These are phyloP conservation scores for Hypomyces rosellus DNA, from an alignment of 2,329 filamentous ascomycete genomes.

Conservation along the genomic window DNA sequence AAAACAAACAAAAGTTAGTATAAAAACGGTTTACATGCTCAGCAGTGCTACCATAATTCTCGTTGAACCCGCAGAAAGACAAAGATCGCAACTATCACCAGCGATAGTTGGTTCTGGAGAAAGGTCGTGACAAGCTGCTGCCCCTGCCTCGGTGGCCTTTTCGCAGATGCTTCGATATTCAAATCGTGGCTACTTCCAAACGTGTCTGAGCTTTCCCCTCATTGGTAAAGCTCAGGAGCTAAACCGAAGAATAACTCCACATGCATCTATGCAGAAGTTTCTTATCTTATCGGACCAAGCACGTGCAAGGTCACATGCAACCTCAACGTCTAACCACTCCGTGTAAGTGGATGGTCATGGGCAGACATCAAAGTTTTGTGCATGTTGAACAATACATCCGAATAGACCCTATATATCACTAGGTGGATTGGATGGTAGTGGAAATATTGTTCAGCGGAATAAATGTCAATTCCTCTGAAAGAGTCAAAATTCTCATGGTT, in stretches of 20 bases:
- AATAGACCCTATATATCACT: background rate
- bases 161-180: slow-evolving; percentile 9
- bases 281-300: slow-evolving; percentile 1
- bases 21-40: slow-evolving; percentile 8
- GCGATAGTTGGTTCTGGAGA: slow-evolving; percentile 2
- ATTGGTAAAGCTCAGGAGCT: slow-evolving; percentile 8
- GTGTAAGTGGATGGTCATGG: slow-evolving; percentile 8
- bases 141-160: slow-evolving; percentile 16
- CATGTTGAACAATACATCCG: no score
- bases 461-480: no score
- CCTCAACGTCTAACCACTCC: slow-evolving; percentile 5
- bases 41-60: slow-evolving; percentile 14
- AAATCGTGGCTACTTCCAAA: slow-evolving; percentile 9
- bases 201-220: slow-evolving; percentile 5
- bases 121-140: slow-evolving; percentile 1
- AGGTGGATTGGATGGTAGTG: background rate
- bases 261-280: background rate
- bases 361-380: no score
- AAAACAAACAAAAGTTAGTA: background rate
- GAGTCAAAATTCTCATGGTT: no score
- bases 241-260: slow-evolving; percentile 5
- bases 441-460: no score
- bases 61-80: slow-evolving; percentile 4
- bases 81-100: background rate
- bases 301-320: slow-evolving; percentile 9